Percentiles rank a stretch among this genome's conserved stretches.
These are phyloP conservation scores for Pterulicium gracile DNA, from an alignment of 1,284 basidiomycete species.

Conservation along the genomic window DNA sequence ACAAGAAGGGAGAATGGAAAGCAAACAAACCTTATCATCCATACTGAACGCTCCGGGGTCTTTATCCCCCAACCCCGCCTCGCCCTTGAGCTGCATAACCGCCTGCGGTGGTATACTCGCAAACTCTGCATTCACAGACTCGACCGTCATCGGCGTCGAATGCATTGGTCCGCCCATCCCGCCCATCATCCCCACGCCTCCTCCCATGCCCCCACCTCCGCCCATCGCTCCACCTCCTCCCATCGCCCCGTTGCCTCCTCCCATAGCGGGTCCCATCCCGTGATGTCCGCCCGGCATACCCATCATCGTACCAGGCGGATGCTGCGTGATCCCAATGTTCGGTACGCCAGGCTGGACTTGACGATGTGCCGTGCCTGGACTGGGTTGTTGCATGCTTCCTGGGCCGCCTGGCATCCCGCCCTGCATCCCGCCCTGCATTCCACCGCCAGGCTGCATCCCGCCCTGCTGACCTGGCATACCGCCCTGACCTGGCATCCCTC, in stretches of 20 bases:
- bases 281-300: slow-evolving; percentile 6
- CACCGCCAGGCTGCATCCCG: not conserved
- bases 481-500: not conserved
- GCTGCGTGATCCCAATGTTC: slow-evolving; percentile 1
- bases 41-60: slow-evolving; percentile 31
- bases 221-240: no score
- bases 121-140: no score
- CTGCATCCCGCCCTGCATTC: no score
- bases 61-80: slow-evolving; percentile 37
- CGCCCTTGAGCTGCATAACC: slow-evolving; percentile 29
- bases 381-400: not conserved
- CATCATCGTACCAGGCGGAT: slow-evolving; percentile 7
- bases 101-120: slow-evolving; percentile 19
- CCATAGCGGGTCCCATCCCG: not conserved
- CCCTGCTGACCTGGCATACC: not conserved
- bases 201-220: no score
- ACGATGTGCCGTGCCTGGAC: slow-evolving; percentile 6
- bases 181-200: no score
- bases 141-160: no score
- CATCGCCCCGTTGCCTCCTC: no score
- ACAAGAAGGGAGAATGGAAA: not conserved
- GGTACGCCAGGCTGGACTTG: slow-evolving; percentile 2
- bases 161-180: slow-evolving; percentile 12
- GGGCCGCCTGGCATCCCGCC: not conserved
- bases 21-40: slow-evolving; percentile 43